phyloP scores from a whole-genome alignment of 345 rosid species.

The Balakata baccata region DNA sequence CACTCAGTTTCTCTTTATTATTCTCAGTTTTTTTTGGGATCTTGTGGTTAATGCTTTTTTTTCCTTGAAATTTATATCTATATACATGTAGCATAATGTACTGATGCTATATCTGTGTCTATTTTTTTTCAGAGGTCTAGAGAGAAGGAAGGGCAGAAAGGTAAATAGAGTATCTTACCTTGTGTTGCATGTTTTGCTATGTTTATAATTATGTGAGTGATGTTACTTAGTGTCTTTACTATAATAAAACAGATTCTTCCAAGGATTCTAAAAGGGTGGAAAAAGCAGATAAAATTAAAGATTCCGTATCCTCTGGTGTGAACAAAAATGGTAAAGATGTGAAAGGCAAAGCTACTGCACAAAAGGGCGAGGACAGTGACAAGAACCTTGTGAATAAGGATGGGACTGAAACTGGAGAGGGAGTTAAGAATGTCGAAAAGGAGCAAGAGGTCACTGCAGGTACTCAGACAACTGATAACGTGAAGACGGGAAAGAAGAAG shows the following conservation, averaged over 20 bases:
- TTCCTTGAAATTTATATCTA: too few relatives aligned
- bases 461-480: slow-evolving; percentile 21
- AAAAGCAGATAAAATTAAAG: slow-evolving; percentile 39
- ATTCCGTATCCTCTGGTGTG: slow-evolving; percentile 32
- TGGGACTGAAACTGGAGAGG: slow-evolving; percentile 28
- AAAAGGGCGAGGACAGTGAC: slow-evolving; percentile 32
- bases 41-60: too few relatives aligned
- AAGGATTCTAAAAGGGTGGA: slow-evolving; percentile 37
- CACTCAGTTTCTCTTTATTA: not conserved
- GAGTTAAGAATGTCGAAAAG: slow-evolving; percentile 37
- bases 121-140: slow-evolving; percentile 42
- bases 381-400: slow-evolving; percentile 33
- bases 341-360: slow-evolving; percentile 38
- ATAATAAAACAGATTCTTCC: slow-evolving; percentile 32
- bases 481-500: slow-evolving; percentile 57
- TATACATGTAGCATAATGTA: slow-evolving; percentile 11
- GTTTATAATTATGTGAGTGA: slow-evolving; percentile 1
- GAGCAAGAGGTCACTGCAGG: slow-evolving; percentile 37
- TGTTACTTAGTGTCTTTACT: slow-evolving; percentile 5
- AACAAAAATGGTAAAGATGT: slow-evolving; percentile 39
- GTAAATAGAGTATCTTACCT: slow-evolving; percentile 30
- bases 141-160: slow-evolving; percentile 57
- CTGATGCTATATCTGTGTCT: slow-evolving; percentile 6
- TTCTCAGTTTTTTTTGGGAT: not conserved
- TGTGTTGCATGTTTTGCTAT: slow-evolving; percentile 8